phyloP scores from a whole-genome alignment of 148 eudicot species.

The Silene uniflora region DNA sequence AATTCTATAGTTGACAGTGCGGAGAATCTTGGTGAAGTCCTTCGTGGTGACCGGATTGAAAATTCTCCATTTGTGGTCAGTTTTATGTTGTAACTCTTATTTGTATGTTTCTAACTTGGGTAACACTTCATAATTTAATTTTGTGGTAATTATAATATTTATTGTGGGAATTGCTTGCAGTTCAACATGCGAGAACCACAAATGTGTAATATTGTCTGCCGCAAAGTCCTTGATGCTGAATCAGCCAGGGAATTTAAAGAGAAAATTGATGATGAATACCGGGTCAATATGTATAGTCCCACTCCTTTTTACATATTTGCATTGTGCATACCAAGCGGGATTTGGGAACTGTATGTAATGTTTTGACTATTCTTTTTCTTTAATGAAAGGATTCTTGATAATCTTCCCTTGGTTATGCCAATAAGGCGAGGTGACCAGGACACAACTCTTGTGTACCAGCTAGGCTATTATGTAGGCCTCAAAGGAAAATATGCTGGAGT shows the following conservation, averaged over 20 bases:
- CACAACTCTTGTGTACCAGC: conserved; percentile 51
- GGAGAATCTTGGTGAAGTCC: conserved; percentile 68
- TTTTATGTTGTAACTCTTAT: conserved; percentile 11
- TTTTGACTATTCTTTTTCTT: conserved; percentile 12
- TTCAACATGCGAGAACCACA: conserved; percentile 58
- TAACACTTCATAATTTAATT: background rate
- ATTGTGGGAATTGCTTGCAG: conserved; percentile 23
- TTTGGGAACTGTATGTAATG: background rate
- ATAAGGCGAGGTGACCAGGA: conserved; percentile 49
- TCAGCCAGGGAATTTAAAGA: conserved; percentile 55
- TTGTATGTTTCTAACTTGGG: background rate
- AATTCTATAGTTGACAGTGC: conserved; percentile 49
- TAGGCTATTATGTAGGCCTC: conserved; percentile 57
- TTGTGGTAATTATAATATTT: background rate
- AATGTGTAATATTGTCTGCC: conserved; percentile 50
- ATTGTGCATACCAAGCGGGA: conserved; percentile 1
- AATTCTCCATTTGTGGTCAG: conserved; percentile 57
- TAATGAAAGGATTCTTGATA: conserved; percentile 51
- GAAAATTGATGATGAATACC: conserved; percentile 58
- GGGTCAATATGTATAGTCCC: conserved; percentile 44
- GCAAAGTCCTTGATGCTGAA: conserved; percentile 42
- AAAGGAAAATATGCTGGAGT: conserved; percentile 56
- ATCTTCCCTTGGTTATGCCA: conserved; percentile 59
- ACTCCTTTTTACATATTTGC: background rate
- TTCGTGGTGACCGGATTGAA: conserved; percentile 67